Evolutionary conservation across 768 basidiomycete species (phyloP).

Genomic region (Lactifluus subvellereus): DNA sequence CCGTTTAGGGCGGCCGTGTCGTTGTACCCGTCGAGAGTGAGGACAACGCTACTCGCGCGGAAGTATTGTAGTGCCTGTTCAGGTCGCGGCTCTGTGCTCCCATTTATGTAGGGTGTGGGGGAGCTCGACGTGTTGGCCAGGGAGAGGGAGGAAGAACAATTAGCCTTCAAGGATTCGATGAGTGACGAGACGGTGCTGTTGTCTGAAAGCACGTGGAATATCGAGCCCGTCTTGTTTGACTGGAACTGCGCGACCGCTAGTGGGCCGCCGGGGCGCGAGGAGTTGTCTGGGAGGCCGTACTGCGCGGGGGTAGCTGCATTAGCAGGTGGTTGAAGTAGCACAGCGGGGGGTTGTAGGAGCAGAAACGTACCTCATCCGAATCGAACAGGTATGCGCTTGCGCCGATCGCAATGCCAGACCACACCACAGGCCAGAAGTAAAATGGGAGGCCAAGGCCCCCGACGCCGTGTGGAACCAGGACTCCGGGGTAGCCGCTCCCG

Average conservation of each 20-base stretch:
- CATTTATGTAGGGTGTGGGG: conserved; percentile 16
- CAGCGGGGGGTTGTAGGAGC: neutral
- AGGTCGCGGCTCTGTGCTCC: conserved; percentile 23
- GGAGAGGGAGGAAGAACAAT: conserved; percentile 28
- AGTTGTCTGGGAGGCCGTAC: conserved; percentile 35
- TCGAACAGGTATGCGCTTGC: conserved; percentile 18
- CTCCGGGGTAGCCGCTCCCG: conserved; percentile 30
- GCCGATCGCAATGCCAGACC: conserved; percentile 14
- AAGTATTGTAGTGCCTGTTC: conserved; percentile 29
- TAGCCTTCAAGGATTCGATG: conserved; percentile 28
- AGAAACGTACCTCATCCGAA: conserved; percentile 20
- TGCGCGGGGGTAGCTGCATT: conserved; percentile 13
- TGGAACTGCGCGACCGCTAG: conserved; percentile 28
- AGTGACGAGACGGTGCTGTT: conserved; percentile 32
- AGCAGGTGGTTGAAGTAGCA: neutral
- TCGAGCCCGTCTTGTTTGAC: conserved; percentile 29
- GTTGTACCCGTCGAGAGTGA: conserved; percentile 29
- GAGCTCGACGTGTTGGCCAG: conserved; percentile 11
- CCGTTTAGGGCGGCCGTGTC: conserved; percentile 26
- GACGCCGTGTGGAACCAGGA: conserved; percentile 10
- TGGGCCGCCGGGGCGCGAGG: conserved; percentile 34
- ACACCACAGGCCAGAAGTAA: conserved; percentile 29
- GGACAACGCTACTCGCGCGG: conserved; percentile 27
- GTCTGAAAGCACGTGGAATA: conserved; percentile 35
- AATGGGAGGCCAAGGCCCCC: conserved; percentile 26